A percentile compares a stretch with the other conserved stretches of the same genome.
These are phyloP conservation scores for Aspergillus novofumigatus DNA, from an alignment of 2,329 filamentous ascomycete genomes.

Conservation along the genomic window DNA sequence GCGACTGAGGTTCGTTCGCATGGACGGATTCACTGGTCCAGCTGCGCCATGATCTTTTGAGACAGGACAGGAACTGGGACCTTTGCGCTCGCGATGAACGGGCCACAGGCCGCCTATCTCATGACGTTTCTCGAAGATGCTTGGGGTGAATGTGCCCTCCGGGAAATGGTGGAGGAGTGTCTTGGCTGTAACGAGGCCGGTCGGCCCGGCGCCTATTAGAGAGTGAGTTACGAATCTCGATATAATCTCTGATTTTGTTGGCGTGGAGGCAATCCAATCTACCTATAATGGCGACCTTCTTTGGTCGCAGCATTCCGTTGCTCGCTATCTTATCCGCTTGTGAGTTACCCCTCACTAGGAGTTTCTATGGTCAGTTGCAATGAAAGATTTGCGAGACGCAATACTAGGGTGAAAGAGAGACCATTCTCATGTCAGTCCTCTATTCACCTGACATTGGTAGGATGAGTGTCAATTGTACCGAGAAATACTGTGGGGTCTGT, in stretches of 20 bases:
- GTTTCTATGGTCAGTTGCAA: background rate
- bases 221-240: background rate
- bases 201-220: constrained; percentile 61
- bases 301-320: constrained; percentile 24
- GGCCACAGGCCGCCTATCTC: constrained; percentile 79
- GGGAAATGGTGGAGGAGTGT: constrained; percentile 61
- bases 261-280: constrained; percentile 7
- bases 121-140: constrained; percentile 63
- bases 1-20: constrained; percentile 63
- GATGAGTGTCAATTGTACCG: background rate
- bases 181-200: constrained; percentile 68
- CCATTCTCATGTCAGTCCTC: background rate
- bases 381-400: background rate
- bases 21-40: constrained; percentile 54
- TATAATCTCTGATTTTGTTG: background rate
- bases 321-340: background rate
- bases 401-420: background rate
- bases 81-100: constrained; percentile 38
- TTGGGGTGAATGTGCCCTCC: constrained; percentile 57
- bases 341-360: background rate
- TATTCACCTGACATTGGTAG: background rate
- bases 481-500: background rate
- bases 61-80: background rate
- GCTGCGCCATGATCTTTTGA: background rate
- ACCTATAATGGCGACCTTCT: constrained; percentile 53